Conservation (phyloP, 495 filamentous ascomycete genomes). For the Sordaria brevicollis region DNA sequence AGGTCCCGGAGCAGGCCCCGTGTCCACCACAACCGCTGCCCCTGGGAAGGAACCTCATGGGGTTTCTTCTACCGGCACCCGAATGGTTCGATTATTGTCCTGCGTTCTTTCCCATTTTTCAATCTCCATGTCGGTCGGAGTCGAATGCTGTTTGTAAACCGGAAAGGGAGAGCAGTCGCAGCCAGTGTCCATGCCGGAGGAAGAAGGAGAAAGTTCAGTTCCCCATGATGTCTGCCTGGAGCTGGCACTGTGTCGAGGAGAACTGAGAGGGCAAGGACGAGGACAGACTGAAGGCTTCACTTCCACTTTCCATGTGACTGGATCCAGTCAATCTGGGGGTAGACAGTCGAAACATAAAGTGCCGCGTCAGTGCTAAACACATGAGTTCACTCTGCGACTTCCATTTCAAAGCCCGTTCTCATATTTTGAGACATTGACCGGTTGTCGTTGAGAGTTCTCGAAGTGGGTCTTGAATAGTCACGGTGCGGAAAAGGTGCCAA, state of each 20-base stretch:
- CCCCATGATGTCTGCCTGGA: neutral
- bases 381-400: neutral
- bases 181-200: too few relatives aligned
- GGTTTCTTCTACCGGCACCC: too few relatives aligned
- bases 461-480: neutral
- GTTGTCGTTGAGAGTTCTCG: neutral
- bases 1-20: neutral
- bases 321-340: neutral
- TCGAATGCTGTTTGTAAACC: neutral
- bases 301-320: neutral
- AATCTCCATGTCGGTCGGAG: neutral
- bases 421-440: neutral
- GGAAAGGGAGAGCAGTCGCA: neutral
- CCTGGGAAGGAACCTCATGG: neutral
- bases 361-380: neutral
- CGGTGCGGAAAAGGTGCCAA: neutral
- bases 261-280: neutral
- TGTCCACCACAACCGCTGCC: neutral
- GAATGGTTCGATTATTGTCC: neutral
- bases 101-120: neutral
- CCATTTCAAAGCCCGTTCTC: neutral
- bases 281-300: neutral
- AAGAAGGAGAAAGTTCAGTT: too few relatives aligned
- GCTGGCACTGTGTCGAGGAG: neutral
- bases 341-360: neutral